Conservation (phyloP, 169 alveolate species). For the Babesia divergens region DNA sequence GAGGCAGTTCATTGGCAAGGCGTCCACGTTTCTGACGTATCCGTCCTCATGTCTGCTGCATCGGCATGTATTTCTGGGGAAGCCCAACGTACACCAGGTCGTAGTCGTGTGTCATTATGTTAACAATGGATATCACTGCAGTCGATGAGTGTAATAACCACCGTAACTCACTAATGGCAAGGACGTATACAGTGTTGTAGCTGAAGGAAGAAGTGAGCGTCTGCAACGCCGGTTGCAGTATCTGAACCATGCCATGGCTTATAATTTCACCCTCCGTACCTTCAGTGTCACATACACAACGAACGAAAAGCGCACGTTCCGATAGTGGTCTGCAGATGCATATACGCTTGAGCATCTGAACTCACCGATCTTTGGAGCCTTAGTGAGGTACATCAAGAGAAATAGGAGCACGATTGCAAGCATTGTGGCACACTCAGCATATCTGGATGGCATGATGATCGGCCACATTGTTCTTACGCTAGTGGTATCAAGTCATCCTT, state of each 20-base stretch:
- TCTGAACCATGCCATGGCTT: slow-evolving; percentile 1
- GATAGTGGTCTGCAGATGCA: slow-evolving; percentile 9
- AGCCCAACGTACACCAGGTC: slow-evolving; percentile 20
- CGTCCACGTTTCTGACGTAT: slow-evolving; percentile 48
- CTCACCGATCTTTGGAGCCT: slow-evolving; percentile 22
- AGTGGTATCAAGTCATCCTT: slow-evolving; percentile 37
- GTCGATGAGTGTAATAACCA: too few relatives aligned
- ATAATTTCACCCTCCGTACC: not conserved
- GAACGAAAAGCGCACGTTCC: slow-evolving; percentile 11
- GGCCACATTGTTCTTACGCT: not conserved
- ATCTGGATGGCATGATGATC: not conserved
- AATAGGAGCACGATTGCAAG: slow-evolving; percentile 8
- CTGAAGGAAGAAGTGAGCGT: slow-evolving; percentile 58
- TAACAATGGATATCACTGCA: slow-evolving; percentile 42
- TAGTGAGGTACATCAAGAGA: slow-evolving; percentile 26
- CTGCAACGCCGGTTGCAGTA: slow-evolving; percentile 57
- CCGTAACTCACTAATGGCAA: slow-evolving; percentile 26
- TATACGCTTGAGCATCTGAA: too few relatives aligned
- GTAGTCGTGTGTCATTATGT: slow-evolving; percentile 41
- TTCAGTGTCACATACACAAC: slow-evolving; percentile 26
- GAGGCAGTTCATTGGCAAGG: slow-evolving; percentile 59
- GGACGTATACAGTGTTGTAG: slow-evolving; percentile 53
- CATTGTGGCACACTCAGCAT: slow-evolving; percentile 7
- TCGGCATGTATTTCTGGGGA: not conserved
- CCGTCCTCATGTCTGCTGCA: slow-evolving; percentile 21